Evolutionary conservation across 345 rosid species (phyloP).

Genomic region (Citrus unshiu): DNA sequence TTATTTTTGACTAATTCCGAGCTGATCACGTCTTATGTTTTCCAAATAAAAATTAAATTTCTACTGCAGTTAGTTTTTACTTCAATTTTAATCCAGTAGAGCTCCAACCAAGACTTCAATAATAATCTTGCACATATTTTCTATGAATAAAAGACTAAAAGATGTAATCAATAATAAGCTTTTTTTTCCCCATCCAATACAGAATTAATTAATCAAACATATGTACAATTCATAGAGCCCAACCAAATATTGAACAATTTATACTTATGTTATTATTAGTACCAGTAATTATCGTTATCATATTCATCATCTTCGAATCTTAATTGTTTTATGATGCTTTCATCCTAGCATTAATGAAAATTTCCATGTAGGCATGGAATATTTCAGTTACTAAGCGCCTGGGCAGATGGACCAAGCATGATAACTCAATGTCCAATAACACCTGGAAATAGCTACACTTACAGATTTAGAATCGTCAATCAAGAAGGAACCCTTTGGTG

Average conservation of each 20-base stretch:
- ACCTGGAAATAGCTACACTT: constrained; percentile 59
- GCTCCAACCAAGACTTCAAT: background rate
- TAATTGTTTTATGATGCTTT: background rate
- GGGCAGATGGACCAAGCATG: constrained; percentile 91
- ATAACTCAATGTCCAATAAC: constrained; percentile 78
- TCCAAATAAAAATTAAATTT: background rate
- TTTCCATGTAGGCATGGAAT: constrained; percentile 67
- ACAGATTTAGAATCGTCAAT: constrained; percentile 50
- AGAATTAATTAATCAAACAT: background rate
- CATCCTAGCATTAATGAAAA: background rate
- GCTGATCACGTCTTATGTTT: background rate
- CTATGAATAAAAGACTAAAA: background rate
- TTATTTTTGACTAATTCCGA: background rate
- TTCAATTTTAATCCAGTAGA: background rate
- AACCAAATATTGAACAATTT: background rate
- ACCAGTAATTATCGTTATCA: background rate
- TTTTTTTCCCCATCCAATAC: background rate
- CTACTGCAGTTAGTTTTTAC: background rate
- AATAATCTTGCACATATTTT: background rate
- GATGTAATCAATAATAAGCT: too few species aligned
- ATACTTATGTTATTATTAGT: background rate
- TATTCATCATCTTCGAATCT: background rate
- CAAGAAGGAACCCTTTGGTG: constrained; percentile 98
- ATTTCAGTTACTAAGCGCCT: constrained; percentile 53
- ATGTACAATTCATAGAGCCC: too few species aligned